Conservation (phyloP, 2,329 filamentous ascomycete species). For the Cladophialophora chaetospira region DNA sequence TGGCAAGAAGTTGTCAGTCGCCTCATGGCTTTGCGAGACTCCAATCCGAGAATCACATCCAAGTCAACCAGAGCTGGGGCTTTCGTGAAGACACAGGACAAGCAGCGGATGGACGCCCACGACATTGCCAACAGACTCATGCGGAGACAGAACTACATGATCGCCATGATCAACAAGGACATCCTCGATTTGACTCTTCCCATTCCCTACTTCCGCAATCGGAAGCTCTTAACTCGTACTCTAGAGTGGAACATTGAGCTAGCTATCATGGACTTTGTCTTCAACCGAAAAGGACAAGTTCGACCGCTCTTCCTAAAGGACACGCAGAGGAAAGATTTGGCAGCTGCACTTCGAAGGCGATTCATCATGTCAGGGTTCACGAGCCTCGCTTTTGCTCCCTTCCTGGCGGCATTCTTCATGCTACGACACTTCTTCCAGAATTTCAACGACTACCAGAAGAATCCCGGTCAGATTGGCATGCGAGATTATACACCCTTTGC, state of each 20-base stretch:
- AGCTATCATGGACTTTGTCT: constrained; percentile 90
- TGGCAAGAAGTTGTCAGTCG: constrained; percentile 90
- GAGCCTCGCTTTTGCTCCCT: constrained; percentile 82
- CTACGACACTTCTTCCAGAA: constrained; percentile 93
- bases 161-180: constrained; percentile 97
- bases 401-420: constrained; percentile 82
- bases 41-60: constrained; percentile 79
- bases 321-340: constrained; percentile 75
- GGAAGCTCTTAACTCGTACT: constrained; percentile 83
- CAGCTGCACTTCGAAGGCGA: constrained; percentile 72
- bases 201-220: constrained; percentile 76
- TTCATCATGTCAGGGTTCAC: constrained; percentile 82
- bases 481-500: constrained; percentile 90
- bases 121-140: constrained; percentile 97
- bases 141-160: constrained; percentile 95
- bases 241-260: constrained; percentile 91
- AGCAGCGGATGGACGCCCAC: constrained; percentile 91
- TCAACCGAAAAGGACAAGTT: constrained; percentile 85
- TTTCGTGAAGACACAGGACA: constrained; percentile 78
- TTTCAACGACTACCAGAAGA: constrained; percentile 96
- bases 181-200: constrained; percentile 84
- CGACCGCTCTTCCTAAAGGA: constrained; percentile 83
- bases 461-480: constrained; percentile 81
- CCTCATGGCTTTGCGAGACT: constrained; percentile 79
- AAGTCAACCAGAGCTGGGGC: constrained; percentile 61